A percentile compares a stretch with the other conserved stretches of the same genome.
These are phyloP conservation scores for Chaetomiaceae sp. DNA, from an alignment of 2,329 filamentous ascomycete species.

Conservation along the genomic window DNA sequence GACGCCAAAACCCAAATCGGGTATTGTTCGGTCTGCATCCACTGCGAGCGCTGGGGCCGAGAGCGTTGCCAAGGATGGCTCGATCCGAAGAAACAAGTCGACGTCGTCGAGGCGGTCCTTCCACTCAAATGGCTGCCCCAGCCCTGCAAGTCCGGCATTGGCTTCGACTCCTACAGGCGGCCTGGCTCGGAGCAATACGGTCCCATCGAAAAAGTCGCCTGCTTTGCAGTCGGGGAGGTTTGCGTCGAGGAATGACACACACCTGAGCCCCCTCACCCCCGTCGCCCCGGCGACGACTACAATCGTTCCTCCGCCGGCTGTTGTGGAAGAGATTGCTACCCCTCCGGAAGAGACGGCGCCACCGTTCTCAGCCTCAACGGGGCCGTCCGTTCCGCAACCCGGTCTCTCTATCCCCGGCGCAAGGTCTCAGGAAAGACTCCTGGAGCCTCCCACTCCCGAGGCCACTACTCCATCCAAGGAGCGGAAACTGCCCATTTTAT, in stretches of 20 bases:
- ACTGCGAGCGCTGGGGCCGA: conserved; percentile 86
- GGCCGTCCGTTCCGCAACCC: conserved; percentile 11
- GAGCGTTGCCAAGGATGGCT: conserved; percentile 75
- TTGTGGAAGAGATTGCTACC: conserved; percentile 36
- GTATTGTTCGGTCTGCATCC: conserved; percentile 71
- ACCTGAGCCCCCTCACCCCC: conserved; percentile 32
- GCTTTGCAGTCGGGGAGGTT: conserved; percentile 65
- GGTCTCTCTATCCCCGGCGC: conserved; percentile 16
- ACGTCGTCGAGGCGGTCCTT: conserved; percentile 85
- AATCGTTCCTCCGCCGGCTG: conserved; percentile 41
- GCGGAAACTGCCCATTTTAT: conserved; percentile 63
- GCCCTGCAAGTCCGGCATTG: conserved; percentile 60
- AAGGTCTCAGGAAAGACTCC: conserved; percentile 27
- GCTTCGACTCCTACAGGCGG: conserved; percentile 53
- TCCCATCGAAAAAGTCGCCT: conserved; percentile 86
- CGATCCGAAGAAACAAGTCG: conserved; percentile 81
- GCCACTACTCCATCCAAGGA: conserved; percentile 58
- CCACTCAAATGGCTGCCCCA: conserved; percentile 65
- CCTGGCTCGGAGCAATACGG: conserved; percentile 72
- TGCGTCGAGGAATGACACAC: conserved; percentile 37
- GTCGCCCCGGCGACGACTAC: conserved; percentile 43
- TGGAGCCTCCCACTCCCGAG: conserved; percentile 24
- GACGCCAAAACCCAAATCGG: conserved; percentile 51
- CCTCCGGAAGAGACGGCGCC: conserved; percentile 29
- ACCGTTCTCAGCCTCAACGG: conserved; percentile 10